phyloP scores from a whole-genome alignment of 345 rosid genomes.

The Moricandia moricandioides region DNA sequence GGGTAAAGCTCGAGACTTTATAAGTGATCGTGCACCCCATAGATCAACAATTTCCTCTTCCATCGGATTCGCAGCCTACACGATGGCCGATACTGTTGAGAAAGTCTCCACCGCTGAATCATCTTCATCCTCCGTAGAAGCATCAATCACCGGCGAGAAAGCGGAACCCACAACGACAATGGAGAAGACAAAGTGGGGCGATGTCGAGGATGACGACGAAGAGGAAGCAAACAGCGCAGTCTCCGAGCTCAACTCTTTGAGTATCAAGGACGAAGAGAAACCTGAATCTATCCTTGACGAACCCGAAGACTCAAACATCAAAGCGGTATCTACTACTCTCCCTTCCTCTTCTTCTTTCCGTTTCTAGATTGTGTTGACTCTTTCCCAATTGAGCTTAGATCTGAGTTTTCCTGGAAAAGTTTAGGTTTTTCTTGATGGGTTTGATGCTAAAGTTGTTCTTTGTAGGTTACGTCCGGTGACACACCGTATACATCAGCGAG shows the following conservation, averaged over 20 bases:
- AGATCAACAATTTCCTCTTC: background rate
- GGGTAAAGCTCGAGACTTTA: no score
- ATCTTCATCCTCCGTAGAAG: background rate
- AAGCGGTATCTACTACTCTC: constrained; percentile 47
- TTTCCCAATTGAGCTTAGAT: constrained; percentile 8
- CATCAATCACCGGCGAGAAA: background rate
- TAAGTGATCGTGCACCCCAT: background rate
- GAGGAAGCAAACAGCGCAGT: constrained; percentile 40
- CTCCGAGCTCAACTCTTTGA: constrained; percentile 44
- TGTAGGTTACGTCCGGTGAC: constrained; percentile 68
- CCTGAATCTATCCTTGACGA: constrained; percentile 64
- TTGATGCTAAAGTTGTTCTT: constrained; percentile 1
- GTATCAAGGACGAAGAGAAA: constrained; percentile 53
- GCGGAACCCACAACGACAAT: constrained; percentile 22
- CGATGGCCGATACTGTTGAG: constrained; percentile 39
- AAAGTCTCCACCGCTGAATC: constrained; percentile 24
- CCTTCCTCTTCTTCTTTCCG: background rate
- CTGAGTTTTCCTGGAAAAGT: background rate
- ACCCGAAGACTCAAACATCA: constrained; percentile 79
- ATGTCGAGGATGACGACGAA: constrained; percentile 51
- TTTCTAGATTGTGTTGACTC: background rate
- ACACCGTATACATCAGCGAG: constrained; percentile 83
- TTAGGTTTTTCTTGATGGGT: background rate
- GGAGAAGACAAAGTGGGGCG: constrained; percentile 56
- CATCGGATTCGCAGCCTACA: background rate